Base-by-base conservation (phyloP, 2,329 filamentous ascomycete species). In the Cladophialophora psammophila region DNA sequence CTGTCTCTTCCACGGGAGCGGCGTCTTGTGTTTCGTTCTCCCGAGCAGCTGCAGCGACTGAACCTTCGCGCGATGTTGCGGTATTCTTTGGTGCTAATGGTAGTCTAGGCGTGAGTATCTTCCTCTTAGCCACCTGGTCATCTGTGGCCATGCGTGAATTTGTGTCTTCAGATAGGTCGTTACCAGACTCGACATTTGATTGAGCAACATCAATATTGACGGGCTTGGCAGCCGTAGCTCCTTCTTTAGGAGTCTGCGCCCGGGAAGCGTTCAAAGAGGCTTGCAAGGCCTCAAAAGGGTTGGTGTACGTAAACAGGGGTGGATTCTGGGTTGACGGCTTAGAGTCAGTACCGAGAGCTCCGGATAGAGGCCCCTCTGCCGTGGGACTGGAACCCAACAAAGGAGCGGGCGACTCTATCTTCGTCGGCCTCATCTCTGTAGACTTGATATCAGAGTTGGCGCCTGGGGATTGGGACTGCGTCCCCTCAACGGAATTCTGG, bases 201-300 rank as follows among this genome's bases (percentile, higher is more conserved):
- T 68, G 35, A 50, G 65, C 26, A 55, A 65, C 8, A n/a, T 56
- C 35, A 26, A 31, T 79, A 75, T 83, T 82, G 53, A 81, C 77
- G 13, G 65, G n/a, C 6, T 36, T 40, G 31, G 60, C 40, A 31
- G 55, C 20, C 10, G 67, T 10, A 5, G 50, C n/a, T 6, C 10
- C 42, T 8, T 60, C 61, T 40, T 68, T 67, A 7, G 84, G n/a
- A 32, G 84, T 85, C 63, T 80, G 81, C 69, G 87, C 87, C 60
- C 86, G 85, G 68, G 88, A 90, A 52, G 88, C 87, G 65, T 88
- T 86, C 68, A 92, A 80, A 68, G 88, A 90, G 53, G 88, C 87
- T 65, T 88, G 85, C 68, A 92, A 80, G 74, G 90, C 85, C 65
- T 91, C 89, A 73, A 92, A 92, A 0, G 90, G 90, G 73, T 92